phyloP scores from a whole-genome alignment of 345 rosid species.

The Anastatica hierochuntica region DNA sequence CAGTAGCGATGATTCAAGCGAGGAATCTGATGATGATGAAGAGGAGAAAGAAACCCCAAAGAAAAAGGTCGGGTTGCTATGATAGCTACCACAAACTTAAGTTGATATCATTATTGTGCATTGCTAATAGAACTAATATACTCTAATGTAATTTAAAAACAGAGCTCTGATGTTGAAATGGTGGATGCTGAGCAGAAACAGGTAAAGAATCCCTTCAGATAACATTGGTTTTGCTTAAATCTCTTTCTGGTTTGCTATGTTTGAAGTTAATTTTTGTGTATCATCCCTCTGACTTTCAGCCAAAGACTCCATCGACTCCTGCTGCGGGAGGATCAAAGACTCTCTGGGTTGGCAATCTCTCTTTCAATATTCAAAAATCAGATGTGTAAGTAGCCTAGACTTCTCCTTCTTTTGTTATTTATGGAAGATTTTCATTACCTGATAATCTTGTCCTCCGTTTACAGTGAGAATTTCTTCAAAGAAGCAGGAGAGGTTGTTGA shows the following conservation, averaged over 20 bases:
- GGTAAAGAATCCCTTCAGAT: not conserved
- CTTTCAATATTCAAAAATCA: conserved; percentile 41
- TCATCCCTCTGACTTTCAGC: conserved; percentile 32
- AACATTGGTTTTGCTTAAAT: not conserved
- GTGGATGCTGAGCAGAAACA: conserved; percentile 35
- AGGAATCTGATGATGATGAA: conserved; percentile 40
- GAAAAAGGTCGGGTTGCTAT: too few relatives aligned
- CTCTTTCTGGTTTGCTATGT: not conserved
- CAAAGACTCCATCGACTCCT: conserved; percentile 53
- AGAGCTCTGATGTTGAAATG: conserved; percentile 60
- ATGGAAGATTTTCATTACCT: not conserved
- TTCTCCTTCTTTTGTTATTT: not conserved
- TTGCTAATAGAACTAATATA: not conserved
- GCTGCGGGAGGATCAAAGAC: conserved; percentile 46
- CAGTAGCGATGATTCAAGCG: conserved; percentile 40
- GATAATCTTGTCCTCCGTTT: not conserved
- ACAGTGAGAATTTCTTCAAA: conserved; percentile 65
- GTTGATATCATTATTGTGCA: not conserved
- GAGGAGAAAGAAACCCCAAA: conserved; percentile 42
- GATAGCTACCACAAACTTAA: too few relatives aligned
- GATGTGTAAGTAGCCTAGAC: conserved; percentile 47
- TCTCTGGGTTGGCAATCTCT: conserved; percentile 57
- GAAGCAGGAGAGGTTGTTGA: conserved; percentile 61
- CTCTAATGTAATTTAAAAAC: not conserved
- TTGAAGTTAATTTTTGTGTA: not conserved